These are phyloP conservation scores for Fusarium fracticaudum DNA, from an alignment of 2,329 filamentous ascomycete species.

Conservation along the genomic window DNA sequence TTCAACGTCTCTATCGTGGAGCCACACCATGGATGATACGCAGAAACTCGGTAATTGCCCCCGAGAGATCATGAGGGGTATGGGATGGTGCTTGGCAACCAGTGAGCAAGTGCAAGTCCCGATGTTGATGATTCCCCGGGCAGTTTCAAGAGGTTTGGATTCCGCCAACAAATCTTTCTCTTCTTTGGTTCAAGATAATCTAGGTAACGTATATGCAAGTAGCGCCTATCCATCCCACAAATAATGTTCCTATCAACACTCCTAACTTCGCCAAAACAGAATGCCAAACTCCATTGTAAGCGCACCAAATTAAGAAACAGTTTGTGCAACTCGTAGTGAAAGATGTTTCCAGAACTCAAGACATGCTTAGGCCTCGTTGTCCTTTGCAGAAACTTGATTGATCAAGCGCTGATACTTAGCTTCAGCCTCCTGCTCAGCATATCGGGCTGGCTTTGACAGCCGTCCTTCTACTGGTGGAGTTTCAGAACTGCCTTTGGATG, in stretches of 20 bases:
- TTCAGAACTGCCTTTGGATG: conserved; percentile 39
- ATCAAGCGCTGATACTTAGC: conserved; percentile 51
- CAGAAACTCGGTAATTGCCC: not conserved
- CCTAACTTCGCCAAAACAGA: conserved; percentile 29
- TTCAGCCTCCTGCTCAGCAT: conserved; percentile 50
- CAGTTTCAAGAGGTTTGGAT: not conserved
- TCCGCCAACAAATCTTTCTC: not conserved
- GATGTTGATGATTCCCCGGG: not conserved
- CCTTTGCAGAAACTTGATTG: conserved; percentile 49
- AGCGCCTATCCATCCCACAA: conserved; percentile 19
- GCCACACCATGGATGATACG: not conserved
- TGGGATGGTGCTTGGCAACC: not conserved
- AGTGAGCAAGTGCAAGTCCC: not conserved
- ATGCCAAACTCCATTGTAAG: conserved; percentile 16
- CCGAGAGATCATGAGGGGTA: too few relatives aligned
- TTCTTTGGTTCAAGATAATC: conserved; percentile 2
- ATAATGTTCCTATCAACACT: conserved; percentile 34
- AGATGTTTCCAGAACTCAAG: not conserved
- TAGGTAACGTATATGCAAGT: conserved; percentile 10
- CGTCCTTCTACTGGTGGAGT: conserved; percentile 28
- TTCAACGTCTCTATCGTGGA: not conserved
- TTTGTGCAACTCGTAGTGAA: conserved; percentile 16
- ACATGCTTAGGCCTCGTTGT: conserved; percentile 33
- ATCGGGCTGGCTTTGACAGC: conserved; percentile 40
- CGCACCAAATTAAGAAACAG: conserved; percentile 24